Base-by-base conservation (phyloP, 2,329 filamentous ascomycete species). In the Cladobotryum protrusum region DNA sequence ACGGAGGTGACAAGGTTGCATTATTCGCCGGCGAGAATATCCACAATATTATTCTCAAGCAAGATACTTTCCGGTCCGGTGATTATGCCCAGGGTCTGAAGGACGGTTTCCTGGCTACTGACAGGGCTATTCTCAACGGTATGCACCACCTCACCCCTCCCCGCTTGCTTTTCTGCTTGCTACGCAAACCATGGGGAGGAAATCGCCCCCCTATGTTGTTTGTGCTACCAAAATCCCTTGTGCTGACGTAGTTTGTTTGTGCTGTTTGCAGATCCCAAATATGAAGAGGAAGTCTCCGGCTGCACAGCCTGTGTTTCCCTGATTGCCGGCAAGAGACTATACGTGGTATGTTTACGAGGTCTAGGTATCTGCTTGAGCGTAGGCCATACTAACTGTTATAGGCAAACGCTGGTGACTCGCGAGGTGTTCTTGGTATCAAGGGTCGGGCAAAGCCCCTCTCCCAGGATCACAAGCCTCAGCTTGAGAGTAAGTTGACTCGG, bases 381-480 rank as follows among this genome's bases (percentile, higher is more conserved):
- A 14, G 6, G 24, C 33, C 9, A 20, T 39, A 20, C 37, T 53
- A 44, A 53, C 18, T 4, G 24, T n/a, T 14, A 5, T 35, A 99
- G 93, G 93, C 89, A 63, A 99, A 99, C 68, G 89, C 93, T 56
- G 93, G 93, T 65, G 93, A 99, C 70, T 99, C 93, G 56, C 84
- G 93, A 75, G 89, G 86, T 65, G 93, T 99, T 20, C 74, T 99
- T 57, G 93, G 93, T 61, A 89, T 99, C 64, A 99, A 97, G 75
- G 93, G 93, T 58, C 83, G 93, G 62, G 93, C 93, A 59, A 99
- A 97, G 75, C 93, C 93, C 47, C 78, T 99, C 53, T 99, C 93
- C n/a, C 95, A 95, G 66, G 93, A 99, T 69, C 93, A 99, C 78
- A 99, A 99, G 74, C 93, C 93, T 39, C 91, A 96, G 69, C 96